These are phyloP conservation scores for Phytophthora multivora DNA, from an alignment of 352 stramenopile species.

Conservation along the genomic window DNA sequence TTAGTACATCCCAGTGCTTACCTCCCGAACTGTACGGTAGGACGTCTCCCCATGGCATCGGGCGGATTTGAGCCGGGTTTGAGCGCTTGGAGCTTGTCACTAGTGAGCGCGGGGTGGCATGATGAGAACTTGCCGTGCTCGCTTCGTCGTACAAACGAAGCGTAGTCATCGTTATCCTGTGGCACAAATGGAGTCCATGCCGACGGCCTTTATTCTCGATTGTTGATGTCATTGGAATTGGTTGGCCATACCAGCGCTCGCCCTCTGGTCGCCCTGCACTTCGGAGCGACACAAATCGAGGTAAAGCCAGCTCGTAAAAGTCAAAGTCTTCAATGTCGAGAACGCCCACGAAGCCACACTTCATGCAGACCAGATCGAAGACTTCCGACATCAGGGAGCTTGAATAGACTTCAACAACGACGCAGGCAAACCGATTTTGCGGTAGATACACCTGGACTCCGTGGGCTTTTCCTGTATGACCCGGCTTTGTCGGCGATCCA, in stretches of 20 bases:
- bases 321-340: conserved; percentile 82
- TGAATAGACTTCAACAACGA: conserved; percentile 69
- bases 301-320: conserved; percentile 83
- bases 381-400: conserved; percentile 67
- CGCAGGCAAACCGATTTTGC: conserved; percentile 85
- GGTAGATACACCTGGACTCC: conserved; percentile 83
- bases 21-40: conserved; percentile 74
- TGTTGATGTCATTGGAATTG: conserved; percentile 64
- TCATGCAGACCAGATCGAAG: conserved; percentile 78
- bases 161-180: conserved; percentile 87
- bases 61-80: conserved; percentile 79
- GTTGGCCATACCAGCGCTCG: conserved; percentile 81
- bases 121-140: conserved; percentile 84
- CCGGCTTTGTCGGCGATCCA: conserved; percentile 51
- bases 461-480: conserved; percentile 40
- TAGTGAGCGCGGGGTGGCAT: conserved; percentile 78
- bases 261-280: conserved; percentile 84
- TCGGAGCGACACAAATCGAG: conserved; percentile 85
- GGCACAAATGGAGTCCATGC: conserved; percentile 83
- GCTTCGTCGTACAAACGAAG: conserved; percentile 88
- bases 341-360: conserved; percentile 75
- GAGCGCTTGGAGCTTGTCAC: conserved; percentile 73
- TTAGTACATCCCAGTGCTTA: conserved; percentile 85
- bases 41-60: conserved; percentile 81
- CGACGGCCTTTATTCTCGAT: conserved; percentile 67